phyloP scores from a whole-genome alignment of 192 early-diverging fungal species.

The Podila horticola region DNA sequence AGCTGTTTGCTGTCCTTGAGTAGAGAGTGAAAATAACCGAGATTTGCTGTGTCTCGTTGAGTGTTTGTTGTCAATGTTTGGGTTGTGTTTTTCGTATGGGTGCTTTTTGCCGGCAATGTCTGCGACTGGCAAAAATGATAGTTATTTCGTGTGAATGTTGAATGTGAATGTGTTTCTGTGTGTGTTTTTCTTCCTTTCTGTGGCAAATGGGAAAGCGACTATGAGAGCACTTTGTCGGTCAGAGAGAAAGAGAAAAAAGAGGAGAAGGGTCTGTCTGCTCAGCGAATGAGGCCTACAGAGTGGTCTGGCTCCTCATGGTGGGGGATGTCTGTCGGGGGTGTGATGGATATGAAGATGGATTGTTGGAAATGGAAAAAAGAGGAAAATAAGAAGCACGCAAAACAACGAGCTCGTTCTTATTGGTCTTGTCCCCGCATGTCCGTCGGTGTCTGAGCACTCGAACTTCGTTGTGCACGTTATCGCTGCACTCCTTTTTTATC shows the following conservation, averaged over 20 bases:
- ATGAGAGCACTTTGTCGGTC: not conserved
- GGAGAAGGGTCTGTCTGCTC: not conserved
- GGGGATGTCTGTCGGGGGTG: not conserved
- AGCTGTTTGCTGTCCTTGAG: not conserved
- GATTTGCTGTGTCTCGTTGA: too few relatives aligned
- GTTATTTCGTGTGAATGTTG: not conserved
- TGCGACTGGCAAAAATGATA: not conserved
- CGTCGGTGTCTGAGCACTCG: too few relatives aligned
- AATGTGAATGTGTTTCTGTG: not conserved
- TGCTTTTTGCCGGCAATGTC: not conserved
- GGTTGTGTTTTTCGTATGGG: constrained; percentile 1
- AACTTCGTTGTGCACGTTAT: too few relatives aligned
- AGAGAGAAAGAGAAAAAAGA: not conserved
- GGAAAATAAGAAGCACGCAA: not conserved
- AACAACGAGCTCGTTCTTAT: constrained; percentile 7
- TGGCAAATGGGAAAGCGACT: not conserved
- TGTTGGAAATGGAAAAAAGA: not conserved
- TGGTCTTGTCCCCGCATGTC: too few relatives aligned
- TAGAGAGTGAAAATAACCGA: not conserved
- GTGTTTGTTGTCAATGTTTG: not conserved
- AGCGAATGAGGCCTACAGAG: too few relatives aligned
- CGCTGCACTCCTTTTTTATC: too few relatives aligned
- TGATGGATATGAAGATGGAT: not conserved
- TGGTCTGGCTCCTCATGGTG: not conserved
- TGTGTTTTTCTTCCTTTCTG: not conserved